These are phyloP conservation scores for Lasiosphaeris hirsuta DNA, from an alignment of 495 filamentous ascomycete species.

Conservation along the genomic window DNA sequence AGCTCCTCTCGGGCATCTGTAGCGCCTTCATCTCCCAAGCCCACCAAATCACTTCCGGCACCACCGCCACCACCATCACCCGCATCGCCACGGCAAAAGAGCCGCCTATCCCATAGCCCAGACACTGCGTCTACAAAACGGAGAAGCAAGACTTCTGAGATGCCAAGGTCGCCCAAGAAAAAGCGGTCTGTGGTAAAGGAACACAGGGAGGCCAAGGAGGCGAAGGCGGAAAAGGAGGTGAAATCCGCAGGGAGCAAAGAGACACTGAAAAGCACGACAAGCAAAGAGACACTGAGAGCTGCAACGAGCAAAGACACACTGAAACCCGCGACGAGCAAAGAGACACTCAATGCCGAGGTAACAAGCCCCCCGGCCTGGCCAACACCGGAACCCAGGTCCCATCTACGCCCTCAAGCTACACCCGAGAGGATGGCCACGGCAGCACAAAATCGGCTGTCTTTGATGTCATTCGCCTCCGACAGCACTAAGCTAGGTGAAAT, in stretches of 20 bases:
- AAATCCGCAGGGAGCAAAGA: too few species aligned
- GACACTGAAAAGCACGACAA: too few species aligned
- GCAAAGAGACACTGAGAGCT: too few species aligned
- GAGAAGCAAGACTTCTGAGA: neutral
- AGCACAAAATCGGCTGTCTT: constrained; percentile 25
- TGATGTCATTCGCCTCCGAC: constrained; percentile 29
- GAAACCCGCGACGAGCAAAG: too few species aligned
- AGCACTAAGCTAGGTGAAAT: constrained; percentile 40
- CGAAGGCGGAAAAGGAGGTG: neutral
- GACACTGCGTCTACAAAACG: neutral
- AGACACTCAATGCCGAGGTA: neutral
- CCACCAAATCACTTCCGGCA: constrained; percentile 7
- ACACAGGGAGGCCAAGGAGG: neutral
- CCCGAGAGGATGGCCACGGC: constrained; percentile 8
- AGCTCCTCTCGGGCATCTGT: constrained; percentile 20
- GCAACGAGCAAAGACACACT: too few species aligned
- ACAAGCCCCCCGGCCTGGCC: neutral
- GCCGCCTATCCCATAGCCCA: constrained; percentile 4
- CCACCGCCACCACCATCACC: constrained; percentile 4
- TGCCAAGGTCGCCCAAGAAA: constrained; percentile 1
- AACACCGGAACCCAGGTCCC: neutral
- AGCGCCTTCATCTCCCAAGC: constrained; percentile 8
- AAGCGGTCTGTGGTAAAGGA: constrained; percentile 3
- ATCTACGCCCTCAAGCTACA: neutral
- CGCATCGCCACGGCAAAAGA: constrained; percentile 14